These are phyloP conservation scores for Kalaharituber pfeilii DNA, from an alignment of 2,329 filamentous ascomycete genomes.

Conservation along the genomic window DNA sequence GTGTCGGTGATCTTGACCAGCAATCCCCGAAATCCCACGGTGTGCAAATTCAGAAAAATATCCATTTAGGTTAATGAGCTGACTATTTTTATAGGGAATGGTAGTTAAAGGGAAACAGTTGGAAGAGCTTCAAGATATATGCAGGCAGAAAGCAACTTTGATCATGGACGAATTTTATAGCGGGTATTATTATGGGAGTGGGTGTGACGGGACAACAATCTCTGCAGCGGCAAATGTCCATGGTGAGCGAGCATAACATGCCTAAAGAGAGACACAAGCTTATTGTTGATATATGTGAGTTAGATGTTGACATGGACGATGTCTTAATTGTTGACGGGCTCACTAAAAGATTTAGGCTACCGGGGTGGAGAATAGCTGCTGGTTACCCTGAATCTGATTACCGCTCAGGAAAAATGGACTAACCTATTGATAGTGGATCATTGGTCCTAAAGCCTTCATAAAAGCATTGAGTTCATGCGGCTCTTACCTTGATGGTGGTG, in stretches of 20 bases:
- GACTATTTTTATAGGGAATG: slow-evolving; percentile 36
- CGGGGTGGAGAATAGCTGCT: slow-evolving; percentile 75
- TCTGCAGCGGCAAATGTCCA: slow-evolving; percentile 77
- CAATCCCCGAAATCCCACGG: slow-evolving; percentile 83
- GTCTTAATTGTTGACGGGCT: slow-evolving; percentile 90
- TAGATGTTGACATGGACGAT: slow-evolving; percentile 34
- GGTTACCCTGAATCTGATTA: too few species aligned
- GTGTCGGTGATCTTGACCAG: slow-evolving; percentile 82
- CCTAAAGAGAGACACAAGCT: slow-evolving; percentile 9
- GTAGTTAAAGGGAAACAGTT: slow-evolving; percentile 74
- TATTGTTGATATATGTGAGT: neutral
- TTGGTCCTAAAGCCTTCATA: slow-evolving; percentile 93
- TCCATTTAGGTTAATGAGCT: too few species aligned
- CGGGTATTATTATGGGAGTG: slow-evolving; percentile 53
- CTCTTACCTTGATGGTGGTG: slow-evolving; percentile 84
- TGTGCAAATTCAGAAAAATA: too few species aligned
- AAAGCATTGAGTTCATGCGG: slow-evolving; percentile 83
- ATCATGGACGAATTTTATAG: slow-evolving; percentile 96
- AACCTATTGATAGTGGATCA: slow-evolving; percentile 46
- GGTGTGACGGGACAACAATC: slow-evolving; percentile 80
- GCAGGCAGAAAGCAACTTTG: slow-evolving; percentile 72
- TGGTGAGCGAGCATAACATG: slow-evolving; percentile 44
- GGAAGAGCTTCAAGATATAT: slow-evolving; percentile 80
- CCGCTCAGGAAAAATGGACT: too few species aligned
- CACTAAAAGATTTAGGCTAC: slow-evolving; percentile 90